Evolutionary conservation across 805 yeast species (phyloP).

Genomic region (Candida chilensis): DNA sequence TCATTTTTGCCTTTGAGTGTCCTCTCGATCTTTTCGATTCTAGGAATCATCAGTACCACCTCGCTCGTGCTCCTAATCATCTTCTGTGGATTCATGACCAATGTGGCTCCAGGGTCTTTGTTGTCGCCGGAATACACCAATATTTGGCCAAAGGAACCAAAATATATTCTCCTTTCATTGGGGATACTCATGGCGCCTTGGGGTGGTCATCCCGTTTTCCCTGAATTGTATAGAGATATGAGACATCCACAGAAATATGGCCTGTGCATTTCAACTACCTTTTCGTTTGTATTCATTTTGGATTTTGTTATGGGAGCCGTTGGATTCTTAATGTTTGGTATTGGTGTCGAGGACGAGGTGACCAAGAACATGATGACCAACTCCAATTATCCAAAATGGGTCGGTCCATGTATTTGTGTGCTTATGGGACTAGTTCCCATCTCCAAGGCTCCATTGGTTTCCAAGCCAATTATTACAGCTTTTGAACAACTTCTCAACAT

Average conservation of each 20-base stretch:
- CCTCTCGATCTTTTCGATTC: constrained; percentile 41
- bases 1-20: constrained; percentile 50
- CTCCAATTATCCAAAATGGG: constrained; percentile 56
- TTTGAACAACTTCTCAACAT: constrained; percentile 18
- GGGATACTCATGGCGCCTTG: constrained; percentile 72
- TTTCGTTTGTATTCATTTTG: constrained; percentile 45
- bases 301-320: constrained; percentile 54
- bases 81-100: constrained; percentile 32
- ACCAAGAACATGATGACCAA: constrained; percentile 67
- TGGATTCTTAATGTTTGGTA: constrained; percentile 80
- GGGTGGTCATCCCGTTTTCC: constrained; percentile 82
- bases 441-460: constrained; percentile 28
- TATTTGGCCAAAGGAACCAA: constrained; percentile 18
- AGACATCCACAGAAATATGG: constrained; percentile 55
- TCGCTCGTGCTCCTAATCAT: constrained; percentile 36
- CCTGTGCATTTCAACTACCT: constrained; percentile 45
- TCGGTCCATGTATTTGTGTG: constrained; percentile 20
- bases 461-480: constrained; percentile 27
- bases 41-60: constrained; percentile 49
- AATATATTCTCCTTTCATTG: constrained; percentile 37
- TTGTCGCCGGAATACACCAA: constrained; percentile 11
- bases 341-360: constrained; percentile 56
- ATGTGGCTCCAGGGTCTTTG: constrained; percentile 22
- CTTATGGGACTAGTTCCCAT: constrained; percentile 28
- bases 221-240: constrained; percentile 70